Percentiles rank a stretch among this genome's conserved stretches.
Evolutionary conservation across 2,329 filamentous ascomycete species (phyloP).

Genomic region (Dendrostoma leiphaemia): DNA sequence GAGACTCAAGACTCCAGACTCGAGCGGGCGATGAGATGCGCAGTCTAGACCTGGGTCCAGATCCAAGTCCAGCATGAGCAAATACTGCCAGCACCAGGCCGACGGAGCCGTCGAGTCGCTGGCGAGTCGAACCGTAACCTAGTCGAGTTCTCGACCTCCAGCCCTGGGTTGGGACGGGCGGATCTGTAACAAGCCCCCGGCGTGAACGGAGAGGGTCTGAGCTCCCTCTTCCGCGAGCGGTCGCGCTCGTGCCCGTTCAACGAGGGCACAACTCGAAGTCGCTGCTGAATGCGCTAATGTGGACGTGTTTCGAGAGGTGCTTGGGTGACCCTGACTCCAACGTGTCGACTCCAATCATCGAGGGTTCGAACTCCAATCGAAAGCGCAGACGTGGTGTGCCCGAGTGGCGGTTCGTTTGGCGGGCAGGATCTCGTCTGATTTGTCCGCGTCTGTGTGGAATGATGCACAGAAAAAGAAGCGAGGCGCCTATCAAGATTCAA

Average conservation of each 20-base stretch:
- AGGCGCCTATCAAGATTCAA: too few species aligned
- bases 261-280: too few species aligned
- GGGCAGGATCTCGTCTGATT: not conserved
- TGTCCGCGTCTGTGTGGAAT: not conserved
- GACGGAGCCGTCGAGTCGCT: not conserved
- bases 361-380: not conserved
- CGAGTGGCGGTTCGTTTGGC: not conserved
- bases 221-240: too few species aligned
- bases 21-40: not conserved
- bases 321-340: conserved; percentile 17
- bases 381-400: not conserved
- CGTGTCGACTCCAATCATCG: conserved; percentile 6
- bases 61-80: not conserved
- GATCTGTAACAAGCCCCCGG: too few species aligned
- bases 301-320: conserved; percentile 16
- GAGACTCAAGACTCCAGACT: not conserved
- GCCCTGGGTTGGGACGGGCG: conserved; percentile 1
- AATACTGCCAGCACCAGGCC: not conserved
- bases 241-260: too few species aligned
- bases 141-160: conserved; percentile 5
- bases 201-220: too few species aligned
- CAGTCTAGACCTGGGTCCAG: not conserved
- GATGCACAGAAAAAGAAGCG: not conserved
- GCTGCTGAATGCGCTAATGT: not conserved
- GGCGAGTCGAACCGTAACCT: conserved; percentile 5